phyloP scores from a whole-genome alignment of 1,284 basidiomycete genomes.

The Moesziomyces parantarcticus region DNA sequence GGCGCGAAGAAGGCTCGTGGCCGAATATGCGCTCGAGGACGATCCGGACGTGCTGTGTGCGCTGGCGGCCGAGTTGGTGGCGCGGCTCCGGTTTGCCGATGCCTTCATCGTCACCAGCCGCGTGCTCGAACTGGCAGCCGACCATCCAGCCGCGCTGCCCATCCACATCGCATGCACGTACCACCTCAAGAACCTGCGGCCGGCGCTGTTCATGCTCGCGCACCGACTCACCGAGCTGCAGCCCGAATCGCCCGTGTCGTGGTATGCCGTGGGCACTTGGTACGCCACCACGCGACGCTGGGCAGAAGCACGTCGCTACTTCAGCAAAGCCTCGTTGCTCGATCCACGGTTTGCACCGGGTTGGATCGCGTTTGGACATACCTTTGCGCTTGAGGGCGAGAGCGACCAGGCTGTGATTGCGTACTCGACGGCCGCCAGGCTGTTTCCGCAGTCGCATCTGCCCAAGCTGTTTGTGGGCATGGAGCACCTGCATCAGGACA shows the following conservation, averaged over 20 bases:
- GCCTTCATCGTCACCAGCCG: constrained; percentile 82
- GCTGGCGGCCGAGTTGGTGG: constrained; percentile 89
- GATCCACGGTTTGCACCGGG: constrained; percentile 94
- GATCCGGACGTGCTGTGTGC: constrained; percentile 93
- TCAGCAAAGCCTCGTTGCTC: constrained; percentile 90
- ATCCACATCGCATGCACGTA: constrained; percentile 97
- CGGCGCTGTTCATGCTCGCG: constrained; percentile 91
- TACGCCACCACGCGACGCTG: constrained; percentile 86
- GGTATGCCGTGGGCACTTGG: constrained; percentile 99
- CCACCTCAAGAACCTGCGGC: constrained; percentile 88
- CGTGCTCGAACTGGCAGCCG: constrained; percentile 53
- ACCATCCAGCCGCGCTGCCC: constrained; percentile 74
- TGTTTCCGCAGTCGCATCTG: constrained; percentile 93
- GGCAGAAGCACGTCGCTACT: constrained; percentile 64
- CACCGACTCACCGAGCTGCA: constrained; percentile 91
- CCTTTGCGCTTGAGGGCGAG: constrained; percentile 97
- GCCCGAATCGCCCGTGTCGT: constrained; percentile 89
- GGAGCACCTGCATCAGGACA: constrained; percentile 93
- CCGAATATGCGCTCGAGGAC: constrained; percentile 75
- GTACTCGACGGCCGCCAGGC: constrained; percentile 92
- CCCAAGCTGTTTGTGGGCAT: constrained; percentile 96
- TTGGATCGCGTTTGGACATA: constrained; percentile 98
- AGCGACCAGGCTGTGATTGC: constrained; percentile 94
- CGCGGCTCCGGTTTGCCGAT: constrained; percentile 89
- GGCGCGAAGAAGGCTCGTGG: constrained; percentile 75